Percentiles rank a stretch among this genome's conserved stretches.
Conservation (phyloP, 1,284 basidiomycete species). For the Naganishia liquefaciens region DNA sequence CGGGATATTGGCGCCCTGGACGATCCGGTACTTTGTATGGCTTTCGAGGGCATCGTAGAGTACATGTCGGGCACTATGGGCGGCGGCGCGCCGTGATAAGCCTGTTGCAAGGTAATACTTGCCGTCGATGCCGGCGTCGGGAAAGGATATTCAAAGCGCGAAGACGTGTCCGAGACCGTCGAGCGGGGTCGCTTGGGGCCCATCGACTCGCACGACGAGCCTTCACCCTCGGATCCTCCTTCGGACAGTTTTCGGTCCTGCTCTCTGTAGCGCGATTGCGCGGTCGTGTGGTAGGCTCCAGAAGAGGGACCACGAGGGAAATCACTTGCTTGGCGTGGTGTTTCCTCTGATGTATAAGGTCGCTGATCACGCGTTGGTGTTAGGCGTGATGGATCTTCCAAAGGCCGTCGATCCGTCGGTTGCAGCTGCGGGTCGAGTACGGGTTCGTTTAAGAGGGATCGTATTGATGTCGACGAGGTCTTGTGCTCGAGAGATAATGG, state of each 20-base stretch:
- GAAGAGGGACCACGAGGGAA: slow-evolving; percentile 18
- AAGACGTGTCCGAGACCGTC: slow-evolving; percentile 11
- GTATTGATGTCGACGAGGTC: slow-evolving; percentile 22
- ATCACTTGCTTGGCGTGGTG: slow-evolving; percentile 16
- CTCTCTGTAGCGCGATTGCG: background rate
- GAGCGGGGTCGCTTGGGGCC: slow-evolving; percentile 6
- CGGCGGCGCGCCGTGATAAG: background rate
- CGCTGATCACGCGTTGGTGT: slow-evolving; percentile 6
- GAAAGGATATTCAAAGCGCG: slow-evolving; percentile 17
- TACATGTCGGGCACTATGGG: slow-evolving; percentile 17
- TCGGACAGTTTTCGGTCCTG: slow-evolving; percentile 9
- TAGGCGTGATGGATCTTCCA: background rate
- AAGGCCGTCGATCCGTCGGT: background rate
- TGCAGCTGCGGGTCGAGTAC: background rate
- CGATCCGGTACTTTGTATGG: slow-evolving; percentile 15
- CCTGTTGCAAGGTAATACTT: slow-evolving; percentile 17
- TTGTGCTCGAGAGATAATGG: slow-evolving; percentile 15
- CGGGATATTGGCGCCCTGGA: slow-evolving; percentile 48
- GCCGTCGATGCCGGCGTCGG: slow-evolving; percentile 1
- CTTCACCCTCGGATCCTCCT: slow-evolving; percentile 16
- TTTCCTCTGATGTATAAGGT: slow-evolving; percentile 7
- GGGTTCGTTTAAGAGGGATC: slow-evolving; percentile 28
- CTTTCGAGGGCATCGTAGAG: slow-evolving; percentile 14
- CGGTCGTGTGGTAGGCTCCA: background rate
- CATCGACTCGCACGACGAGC: slow-evolving; percentile 1